Base-by-base conservation (phyloP, 768 basidiomycete species). In the Holtermannia corniformis region DNA sequence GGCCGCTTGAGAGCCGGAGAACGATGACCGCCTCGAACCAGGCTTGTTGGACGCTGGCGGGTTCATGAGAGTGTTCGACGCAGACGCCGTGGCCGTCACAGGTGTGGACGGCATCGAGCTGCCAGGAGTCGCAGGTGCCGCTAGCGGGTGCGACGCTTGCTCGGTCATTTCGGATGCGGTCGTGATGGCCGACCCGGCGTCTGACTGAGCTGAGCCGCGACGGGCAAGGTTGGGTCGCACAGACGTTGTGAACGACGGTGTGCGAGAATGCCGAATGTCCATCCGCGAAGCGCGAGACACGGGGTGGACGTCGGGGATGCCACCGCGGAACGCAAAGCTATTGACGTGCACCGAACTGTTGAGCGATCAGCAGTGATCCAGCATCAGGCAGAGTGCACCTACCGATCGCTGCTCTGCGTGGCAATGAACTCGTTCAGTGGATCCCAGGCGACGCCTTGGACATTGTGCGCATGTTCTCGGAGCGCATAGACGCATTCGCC, bases 391-490 rank as follows among this genome's bases (percentile, higher is more conserved):
- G 10, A 4, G 22, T 14, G n/a, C 42, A 47, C 74, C 54, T 40
- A 75, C 75, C 93, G 80, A 73, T 99, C 95, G 64, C 85, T 88
- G 71, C 87, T 90, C 68, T 99, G 95, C 0, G 95, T 97, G 3
- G 95, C 92, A 56, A 99, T 87, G 67, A 86, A 97, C 71, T 95
- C 89, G 70, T 93, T 91, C 62, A 95, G 74, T 1, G 95, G 95
- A 60, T 99, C 95, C 95, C 95, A 99, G 0, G 93, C 88, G 24
- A 97, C 95, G 7, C 95, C 95, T 75, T 99, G 95, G 0, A 99
- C 95, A 67, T 87, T 96, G 72, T 97, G 93, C 27, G 80, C 82
- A 72, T 99, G 95, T 64, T 97, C 93, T 1, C 87, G 85, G 55
- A 63, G 23, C 28, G 56, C 46, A 41, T 60, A 57, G 32, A 63